Evolutionary conservation across 208 protist species (phyloP), one percentile per base, ranked within the genome.

Genomic region (Zelonia costaricensis): DNA sequence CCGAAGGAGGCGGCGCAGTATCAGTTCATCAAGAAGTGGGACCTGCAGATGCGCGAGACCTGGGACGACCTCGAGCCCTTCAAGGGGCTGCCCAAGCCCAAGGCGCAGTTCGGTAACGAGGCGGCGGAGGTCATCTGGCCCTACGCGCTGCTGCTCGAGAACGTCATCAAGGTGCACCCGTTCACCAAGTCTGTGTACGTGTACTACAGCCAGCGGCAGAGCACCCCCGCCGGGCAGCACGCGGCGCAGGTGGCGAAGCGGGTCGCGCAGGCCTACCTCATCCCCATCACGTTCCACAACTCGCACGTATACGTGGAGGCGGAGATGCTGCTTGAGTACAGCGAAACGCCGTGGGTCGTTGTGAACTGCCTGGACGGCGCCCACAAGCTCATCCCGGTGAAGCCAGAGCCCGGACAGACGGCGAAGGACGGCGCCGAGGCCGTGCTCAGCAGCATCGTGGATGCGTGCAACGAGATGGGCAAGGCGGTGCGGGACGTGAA

Each of bases 161-260:
- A 86, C 35, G 79, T 91, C 28, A 78, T 94, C 57, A 82, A 84
- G 62, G 87, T 96, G 36, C 91, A 96, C 69, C 91, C 87, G 28
- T 96, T 93, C 64, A 96, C 85, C 28, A 96, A 96, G 71, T 96
- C 91, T 45, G 91, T 96, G 53, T 96, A 96, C 63, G 81, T 93
- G 5, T 96, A 93, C 72, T 96, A 93, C 62, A 78, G 76, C 39
- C 88, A 96, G 63, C 74, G 74, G 31, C 84, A 91, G 62, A 62
- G 54, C 71, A 88, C 91, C 15, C 25, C 35, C 25, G 43, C 36
- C 10, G 91, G 91, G 20, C 20, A 40, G 68, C 46, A 55, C 16
- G 81, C 79, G 20, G 77, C 82, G 36, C 69, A 72, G 25, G 53
- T 69, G 35, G 91, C 88, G 27, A 74, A 71, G 65, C 47, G 59